Percentiles rank a stretch among this genome's conserved stretches.
These are phyloP conservation scores for Fusarium secorum DNA, from an alignment of 2,329 filamentous ascomycete genomes.

Conservation along the genomic window DNA sequence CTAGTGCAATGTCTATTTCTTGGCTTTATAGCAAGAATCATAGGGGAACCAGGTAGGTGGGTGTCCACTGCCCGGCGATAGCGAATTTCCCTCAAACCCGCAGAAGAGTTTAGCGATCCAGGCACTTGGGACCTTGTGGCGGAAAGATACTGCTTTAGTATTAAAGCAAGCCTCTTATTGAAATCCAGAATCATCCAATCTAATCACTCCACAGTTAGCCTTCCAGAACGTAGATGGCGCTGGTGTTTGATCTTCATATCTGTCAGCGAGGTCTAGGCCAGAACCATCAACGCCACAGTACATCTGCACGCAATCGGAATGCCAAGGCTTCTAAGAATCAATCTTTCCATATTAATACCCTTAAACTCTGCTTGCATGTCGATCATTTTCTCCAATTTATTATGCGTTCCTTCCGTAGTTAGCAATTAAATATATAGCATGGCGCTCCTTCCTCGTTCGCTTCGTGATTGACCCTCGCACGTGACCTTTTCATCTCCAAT, in stretches of 20 bases:
- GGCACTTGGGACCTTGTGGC: neutral
- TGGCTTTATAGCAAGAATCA: neutral
- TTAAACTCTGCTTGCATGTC: neutral
- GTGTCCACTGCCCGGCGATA: neutral
- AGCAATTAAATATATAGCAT: neutral
- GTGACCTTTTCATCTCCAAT: neutral
- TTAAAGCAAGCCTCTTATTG: neutral
- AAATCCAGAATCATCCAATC: neutral
- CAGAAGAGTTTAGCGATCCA: neutral
- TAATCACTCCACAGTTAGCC: neutral
- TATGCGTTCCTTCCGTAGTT: neutral
- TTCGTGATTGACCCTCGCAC: neutral
- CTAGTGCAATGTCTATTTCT: neutral
- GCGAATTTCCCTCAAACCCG: neutral
- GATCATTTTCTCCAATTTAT: fast-evolving
- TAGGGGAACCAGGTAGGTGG: neutral
- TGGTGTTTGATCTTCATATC: neutral
- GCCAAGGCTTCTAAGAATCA: neutral
- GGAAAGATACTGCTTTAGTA: neutral
- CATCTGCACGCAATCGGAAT: neutral
- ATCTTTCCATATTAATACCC: neutral
- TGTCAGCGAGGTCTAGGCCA: neutral
- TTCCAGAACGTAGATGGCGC: neutral
- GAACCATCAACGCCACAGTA: neutral
- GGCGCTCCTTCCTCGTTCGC: neutral